Evolutionary conservation across 345 rosid genomes (phyloP).

Genomic region (Excoecaria agallocha): DNA sequence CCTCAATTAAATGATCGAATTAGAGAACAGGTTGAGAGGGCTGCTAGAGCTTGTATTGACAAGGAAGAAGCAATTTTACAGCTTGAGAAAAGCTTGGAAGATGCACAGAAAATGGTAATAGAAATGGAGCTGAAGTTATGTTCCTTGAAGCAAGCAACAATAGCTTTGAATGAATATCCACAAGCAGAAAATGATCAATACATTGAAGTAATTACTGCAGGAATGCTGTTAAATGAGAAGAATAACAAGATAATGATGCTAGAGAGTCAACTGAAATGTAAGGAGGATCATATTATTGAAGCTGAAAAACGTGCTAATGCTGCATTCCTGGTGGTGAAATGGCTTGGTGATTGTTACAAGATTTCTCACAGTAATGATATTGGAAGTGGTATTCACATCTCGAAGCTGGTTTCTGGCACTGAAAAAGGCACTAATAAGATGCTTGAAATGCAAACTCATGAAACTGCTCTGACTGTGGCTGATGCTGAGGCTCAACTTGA

Average conservation of each 20-base stretch:
- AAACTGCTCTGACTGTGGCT: slow-evolving; percentile 17
- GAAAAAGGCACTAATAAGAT: slow-evolving; percentile 7
- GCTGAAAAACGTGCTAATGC: slow-evolving; percentile 48
- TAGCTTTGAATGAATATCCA: slow-evolving; percentile 54
- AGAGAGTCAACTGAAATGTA: slow-evolving; percentile 34
- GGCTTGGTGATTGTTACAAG: slow-evolving; percentile 46
- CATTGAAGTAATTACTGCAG: slow-evolving; percentile 33
- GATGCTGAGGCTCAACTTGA: slow-evolving; percentile 25
- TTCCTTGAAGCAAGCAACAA: slow-evolving; percentile 66
- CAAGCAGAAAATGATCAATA: slow-evolving; percentile 34
- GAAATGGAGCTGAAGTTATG: slow-evolving; percentile 76
- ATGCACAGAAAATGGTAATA: slow-evolving; percentile 60
- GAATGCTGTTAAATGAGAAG: slow-evolving; percentile 41
- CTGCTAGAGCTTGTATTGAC: slow-evolving; percentile 68
- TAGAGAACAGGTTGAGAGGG: slow-evolving; percentile 68
- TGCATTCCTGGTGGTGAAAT: slow-evolving; percentile 46
- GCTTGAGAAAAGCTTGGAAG: slow-evolving; percentile 81
- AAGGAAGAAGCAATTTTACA: slow-evolving; percentile 73
- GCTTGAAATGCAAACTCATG: slow-evolving; percentile 11
- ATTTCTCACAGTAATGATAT: slow-evolving; percentile 17
- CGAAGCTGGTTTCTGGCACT: slow-evolving; percentile 10
- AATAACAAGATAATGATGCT: slow-evolving; percentile 37
- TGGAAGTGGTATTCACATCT: slow-evolving; percentile 16
- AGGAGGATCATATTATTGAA: slow-evolving; percentile 38
- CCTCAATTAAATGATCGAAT: slow-evolving; percentile 60